Conservation (phyloP, 148 eudicot species). For the Selenicereus undatus region DNA sequence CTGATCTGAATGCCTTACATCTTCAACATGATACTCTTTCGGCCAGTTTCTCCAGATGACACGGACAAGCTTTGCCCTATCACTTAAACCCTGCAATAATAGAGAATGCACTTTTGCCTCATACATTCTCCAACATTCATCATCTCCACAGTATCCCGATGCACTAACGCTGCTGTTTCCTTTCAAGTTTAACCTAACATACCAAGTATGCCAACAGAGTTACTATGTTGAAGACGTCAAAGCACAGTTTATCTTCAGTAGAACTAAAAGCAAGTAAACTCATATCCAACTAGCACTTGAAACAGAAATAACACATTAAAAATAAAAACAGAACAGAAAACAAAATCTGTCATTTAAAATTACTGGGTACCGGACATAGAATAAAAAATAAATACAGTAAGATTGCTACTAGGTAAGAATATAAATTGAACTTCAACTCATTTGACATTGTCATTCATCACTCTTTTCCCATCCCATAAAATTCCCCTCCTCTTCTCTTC, state of each 20-base stretch:
- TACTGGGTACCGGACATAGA: not conserved
- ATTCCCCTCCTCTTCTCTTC: not conserved
- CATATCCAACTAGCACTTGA: not conserved
- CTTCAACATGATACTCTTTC: conserved; percentile 47
- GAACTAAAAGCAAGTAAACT: not conserved
- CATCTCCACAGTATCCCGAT: conserved; percentile 66
- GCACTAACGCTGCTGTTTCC: conserved; percentile 44
- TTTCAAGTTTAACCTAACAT: conserved; percentile 68
- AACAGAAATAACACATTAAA: not conserved
- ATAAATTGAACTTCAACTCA: not conserved
- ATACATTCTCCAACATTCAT: conserved; percentile 90
- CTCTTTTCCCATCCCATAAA: not conserved
- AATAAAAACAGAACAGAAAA: not conserved
- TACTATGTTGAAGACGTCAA: not conserved
- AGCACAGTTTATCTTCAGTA: not conserved
- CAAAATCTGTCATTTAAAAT: not conserved
- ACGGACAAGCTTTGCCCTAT: conserved; percentile 70
- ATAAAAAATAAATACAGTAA: not conserved
- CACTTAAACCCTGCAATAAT: conserved; percentile 59
- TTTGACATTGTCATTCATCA: not conserved
- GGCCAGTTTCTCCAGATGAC: conserved; percentile 73
- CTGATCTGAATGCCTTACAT: conserved; percentile 43
- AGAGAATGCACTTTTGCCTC: conserved; percentile 73
- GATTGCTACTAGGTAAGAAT: not conserved
- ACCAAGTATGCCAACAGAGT: conserved; percentile 2